Conservation (phyloP, 805 yeast species). For the Wickerhamomyces silvicola region DNA sequence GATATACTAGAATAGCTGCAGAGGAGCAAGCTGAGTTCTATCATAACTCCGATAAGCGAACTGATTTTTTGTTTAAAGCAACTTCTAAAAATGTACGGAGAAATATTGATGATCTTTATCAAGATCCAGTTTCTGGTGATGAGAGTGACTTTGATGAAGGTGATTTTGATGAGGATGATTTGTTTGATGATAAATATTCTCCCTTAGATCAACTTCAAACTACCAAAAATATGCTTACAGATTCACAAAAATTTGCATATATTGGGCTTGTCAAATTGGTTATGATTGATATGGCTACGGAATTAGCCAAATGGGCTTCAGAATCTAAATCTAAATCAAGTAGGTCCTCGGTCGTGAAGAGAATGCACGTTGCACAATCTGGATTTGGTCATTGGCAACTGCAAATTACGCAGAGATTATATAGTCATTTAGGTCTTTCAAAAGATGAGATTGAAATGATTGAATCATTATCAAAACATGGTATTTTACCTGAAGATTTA, state of each 20-base stretch:
- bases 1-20: conserved; percentile 84
- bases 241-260: conserved; percentile 85
- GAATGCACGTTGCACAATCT: conserved; percentile 62
- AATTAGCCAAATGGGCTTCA: conserved; percentile 53
- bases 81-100: neutral
- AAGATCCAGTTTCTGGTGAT: conserved; percentile 19
- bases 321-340: conserved; percentile 40
- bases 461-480: conserved; percentile 77
- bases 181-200: conserved; percentile 26
- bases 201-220: conserved; percentile 66
- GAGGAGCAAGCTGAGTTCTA: conserved; percentile 81
- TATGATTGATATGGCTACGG: conserved; percentile 74
- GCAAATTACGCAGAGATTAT: conserved; percentile 61
- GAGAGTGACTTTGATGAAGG: conserved; percentile 31
- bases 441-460: conserved; percentile 84
- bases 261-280: conserved; percentile 76
- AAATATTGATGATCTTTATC: neutral
- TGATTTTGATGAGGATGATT: conserved; percentile 27
- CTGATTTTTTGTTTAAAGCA: conserved; percentile 46
- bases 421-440: conserved; percentile 71
- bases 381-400: conserved; percentile 82
- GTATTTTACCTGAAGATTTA: conserved; percentile 69
- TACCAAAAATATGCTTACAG: conserved; percentile 75
- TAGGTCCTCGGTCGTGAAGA: conserved; percentile 43
- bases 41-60: conserved; percentile 43